A percentile compares a stretch with the other conserved stretches of the same genome.
phyloP scores from a whole-genome alignment of 352 stramenopile species.

The Phytophthora kernoviae region DNA sequence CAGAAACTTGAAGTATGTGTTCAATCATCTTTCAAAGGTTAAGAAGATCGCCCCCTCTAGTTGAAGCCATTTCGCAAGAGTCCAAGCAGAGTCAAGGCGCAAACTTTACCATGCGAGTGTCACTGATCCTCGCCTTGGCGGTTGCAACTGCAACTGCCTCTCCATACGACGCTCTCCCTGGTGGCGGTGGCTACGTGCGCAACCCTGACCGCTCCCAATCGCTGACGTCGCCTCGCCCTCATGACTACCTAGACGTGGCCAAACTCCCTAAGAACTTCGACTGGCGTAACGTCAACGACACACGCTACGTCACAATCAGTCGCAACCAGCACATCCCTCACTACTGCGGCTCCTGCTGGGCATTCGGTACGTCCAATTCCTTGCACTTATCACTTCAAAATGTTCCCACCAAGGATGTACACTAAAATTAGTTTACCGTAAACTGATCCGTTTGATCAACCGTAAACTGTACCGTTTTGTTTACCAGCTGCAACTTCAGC shows the following conservation, averaged over 20 bases:
- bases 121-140: conserved; percentile 14
- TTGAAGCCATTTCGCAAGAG: conserved; percentile 33
- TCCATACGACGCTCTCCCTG: not conserved
- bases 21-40: too few species aligned
- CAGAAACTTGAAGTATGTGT: too few species aligned
- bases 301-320: conserved; percentile 82
- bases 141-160: conserved; percentile 5
- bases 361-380: conserved; percentile 71
- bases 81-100: conserved; percentile 5
- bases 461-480: conserved; percentile 11
- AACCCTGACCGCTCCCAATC: conserved; percentile 68
- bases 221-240: conserved; percentile 64
- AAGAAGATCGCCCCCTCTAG: not conserved
- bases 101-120: conserved; percentile 15
- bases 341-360: conserved; percentile 92
- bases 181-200: conserved; percentile 73
- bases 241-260: conserved; percentile 63
- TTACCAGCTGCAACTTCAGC: conserved; percentile 77
- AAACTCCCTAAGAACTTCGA: conserved; percentile 93
- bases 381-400: too few species aligned
- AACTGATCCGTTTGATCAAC: not conserved
- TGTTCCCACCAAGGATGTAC: too few species aligned
- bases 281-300: conserved; percentile 90
- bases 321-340: conserved; percentile 88
- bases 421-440: not conserved